Evolutionary conservation across 169 alveolate genomes (phyloP).

Genomic region (Cryptosporidium tyzzeri): DNA sequence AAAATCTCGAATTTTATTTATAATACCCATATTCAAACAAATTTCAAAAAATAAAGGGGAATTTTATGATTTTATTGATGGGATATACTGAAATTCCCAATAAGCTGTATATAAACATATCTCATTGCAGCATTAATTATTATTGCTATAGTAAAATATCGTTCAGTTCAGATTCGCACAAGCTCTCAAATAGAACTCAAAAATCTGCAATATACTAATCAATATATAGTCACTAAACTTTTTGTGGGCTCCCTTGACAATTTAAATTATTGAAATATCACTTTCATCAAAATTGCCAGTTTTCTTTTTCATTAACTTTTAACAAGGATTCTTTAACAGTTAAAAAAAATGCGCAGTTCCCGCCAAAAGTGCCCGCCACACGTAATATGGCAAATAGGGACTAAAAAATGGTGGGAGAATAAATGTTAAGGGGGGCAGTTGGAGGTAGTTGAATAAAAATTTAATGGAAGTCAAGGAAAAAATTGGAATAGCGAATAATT

Average conservation of each 20-base stretch:
- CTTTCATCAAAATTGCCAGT: background rate
- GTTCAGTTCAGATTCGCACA: background rate
- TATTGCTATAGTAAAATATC: too few species aligned
- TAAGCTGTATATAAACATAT: background rate
- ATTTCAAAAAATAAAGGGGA: background rate
- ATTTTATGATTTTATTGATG: background rate
- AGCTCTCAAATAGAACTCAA: background rate
- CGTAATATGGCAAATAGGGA: background rate
- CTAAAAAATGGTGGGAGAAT: background rate
- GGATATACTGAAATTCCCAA: background rate
- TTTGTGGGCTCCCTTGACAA: too few species aligned
- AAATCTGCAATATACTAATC: background rate
- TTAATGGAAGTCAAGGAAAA: background rate
- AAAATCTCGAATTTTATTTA: constrained; percentile 32
- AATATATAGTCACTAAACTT: background rate
- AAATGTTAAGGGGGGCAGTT: background rate
- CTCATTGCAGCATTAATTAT: background rate
- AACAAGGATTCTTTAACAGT: background rate
- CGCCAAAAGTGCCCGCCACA: constrained; percentile 6
- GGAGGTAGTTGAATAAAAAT: background rate
- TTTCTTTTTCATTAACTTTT: background rate
- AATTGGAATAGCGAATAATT: background rate
- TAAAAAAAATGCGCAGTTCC: background rate
- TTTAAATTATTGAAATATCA: too few species aligned
- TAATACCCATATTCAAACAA: background rate